Conservation (phyloP, 1,284 basidiomycete genomes). For the Ganoderma boninense region DNA sequence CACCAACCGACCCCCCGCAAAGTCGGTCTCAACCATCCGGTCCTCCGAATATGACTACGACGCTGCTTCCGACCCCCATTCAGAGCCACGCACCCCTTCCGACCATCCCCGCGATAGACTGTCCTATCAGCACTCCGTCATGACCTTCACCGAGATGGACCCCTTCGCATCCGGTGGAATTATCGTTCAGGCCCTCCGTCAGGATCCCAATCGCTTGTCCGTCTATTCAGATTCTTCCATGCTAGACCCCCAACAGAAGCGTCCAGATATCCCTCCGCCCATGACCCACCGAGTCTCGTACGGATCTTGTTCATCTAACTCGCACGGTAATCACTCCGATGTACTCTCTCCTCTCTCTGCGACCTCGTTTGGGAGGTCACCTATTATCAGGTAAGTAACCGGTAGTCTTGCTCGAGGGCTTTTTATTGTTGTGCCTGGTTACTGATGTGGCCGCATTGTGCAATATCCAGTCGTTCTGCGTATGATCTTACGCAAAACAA, state of each 20-base stretch:
- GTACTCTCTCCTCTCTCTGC: conserved; percentile 24
- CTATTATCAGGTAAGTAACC: conserved; percentile 24
- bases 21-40: conserved; percentile 57
- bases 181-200: conserved; percentile 44
- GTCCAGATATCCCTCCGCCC: conserved; percentile 36
- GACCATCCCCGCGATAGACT: conserved; percentile 50
- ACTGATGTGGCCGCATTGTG: background rate
- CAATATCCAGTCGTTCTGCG: conserved; percentile 28
- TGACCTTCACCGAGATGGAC: conserved; percentile 68
- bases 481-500: conserved; percentile 27
- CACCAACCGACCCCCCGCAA: conserved; percentile 52
- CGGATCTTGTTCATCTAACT: conserved; percentile 64
- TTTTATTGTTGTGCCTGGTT: background rate
- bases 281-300: conserved; percentile 57
- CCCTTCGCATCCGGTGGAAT: conserved; percentile 65
- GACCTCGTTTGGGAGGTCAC: conserved; percentile 24
- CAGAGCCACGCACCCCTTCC: conserved; percentile 58
- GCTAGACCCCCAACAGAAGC: conserved; percentile 53
- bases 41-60: conserved; percentile 48
- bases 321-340: conserved; percentile 45
- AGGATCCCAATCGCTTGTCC: conserved; percentile 55
- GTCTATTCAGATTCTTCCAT: conserved; percentile 60
- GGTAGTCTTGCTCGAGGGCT: background rate
- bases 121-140: conserved; percentile 58
- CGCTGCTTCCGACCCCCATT: conserved; percentile 39